Conservation (phyloP, 225 moss, liverwort and hornwort species). For the Polytrichum commune region DNA sequence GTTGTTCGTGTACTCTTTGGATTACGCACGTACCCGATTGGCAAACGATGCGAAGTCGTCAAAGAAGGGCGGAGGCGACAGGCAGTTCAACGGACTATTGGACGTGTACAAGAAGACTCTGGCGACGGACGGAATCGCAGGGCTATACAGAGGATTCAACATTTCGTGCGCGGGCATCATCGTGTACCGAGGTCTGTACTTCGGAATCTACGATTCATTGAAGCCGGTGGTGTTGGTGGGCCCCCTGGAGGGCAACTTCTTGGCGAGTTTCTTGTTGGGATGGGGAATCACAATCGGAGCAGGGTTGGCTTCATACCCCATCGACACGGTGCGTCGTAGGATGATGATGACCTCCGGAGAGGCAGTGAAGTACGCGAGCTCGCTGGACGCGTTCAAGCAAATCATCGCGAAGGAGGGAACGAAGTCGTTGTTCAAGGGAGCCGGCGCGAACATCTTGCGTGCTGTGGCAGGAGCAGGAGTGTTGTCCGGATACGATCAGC, state of each 20-base stretch:
- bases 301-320: conserved; percentile 49
- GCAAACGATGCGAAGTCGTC: conserved; percentile 50
- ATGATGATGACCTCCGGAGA: conserved; percentile 72
- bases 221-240: conserved; percentile 53
- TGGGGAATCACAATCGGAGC: conserved; percentile 56
- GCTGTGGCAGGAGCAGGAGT: conserved; percentile 59
- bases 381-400: conserved; percentile 33
- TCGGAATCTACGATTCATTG: conserved; percentile 59
- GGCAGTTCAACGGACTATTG: conserved; percentile 60
- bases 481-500: conserved; percentile 55
- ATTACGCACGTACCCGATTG: conserved; percentile 55
- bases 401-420: conserved; percentile 49
- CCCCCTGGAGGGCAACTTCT: conserved; percentile 38
- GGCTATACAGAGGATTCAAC: conserved; percentile 58
- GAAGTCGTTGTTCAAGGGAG: conserved; percentile 55
- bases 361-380: conserved; percentile 49
- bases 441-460: conserved; percentile 53
- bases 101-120: conserved; percentile 63
- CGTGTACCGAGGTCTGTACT: conserved; percentile 55
- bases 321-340: conserved; percentile 55
- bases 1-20: conserved; percentile 56
- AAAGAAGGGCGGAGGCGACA: conserved; percentile 55
- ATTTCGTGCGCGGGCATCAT: conserved; percentile 60
- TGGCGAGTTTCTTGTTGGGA: conserved; percentile 52
- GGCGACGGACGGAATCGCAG: conserved; percentile 49